Conservation (phyloP, 2,329 filamentous ascomycete genomes). For the Ophiostoma himal-ulmi region DNA sequence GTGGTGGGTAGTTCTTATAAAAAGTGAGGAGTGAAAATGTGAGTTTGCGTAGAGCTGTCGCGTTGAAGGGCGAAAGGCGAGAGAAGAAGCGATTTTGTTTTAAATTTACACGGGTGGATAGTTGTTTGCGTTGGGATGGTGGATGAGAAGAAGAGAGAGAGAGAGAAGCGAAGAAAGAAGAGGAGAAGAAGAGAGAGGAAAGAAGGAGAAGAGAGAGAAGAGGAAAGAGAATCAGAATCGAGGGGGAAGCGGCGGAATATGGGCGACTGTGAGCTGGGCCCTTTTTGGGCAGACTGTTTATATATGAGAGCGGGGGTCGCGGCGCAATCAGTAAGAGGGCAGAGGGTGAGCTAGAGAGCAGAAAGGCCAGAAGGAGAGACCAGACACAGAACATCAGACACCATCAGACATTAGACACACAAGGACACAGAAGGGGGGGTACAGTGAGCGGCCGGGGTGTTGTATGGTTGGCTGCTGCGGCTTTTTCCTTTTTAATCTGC, state of each 20-base stretch:
- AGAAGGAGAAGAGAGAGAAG: slow-evolving; percentile 21
- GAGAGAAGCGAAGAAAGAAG: slow-evolving; percentile 13
- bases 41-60: slow-evolving; percentile 12
- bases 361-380: background rate
- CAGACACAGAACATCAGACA: background rate
- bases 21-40: background rate
- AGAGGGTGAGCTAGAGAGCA: background rate
- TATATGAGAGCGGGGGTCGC: slow-evolving; percentile 51
- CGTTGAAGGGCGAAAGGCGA: slow-evolving; percentile 21
- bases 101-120: slow-evolving; percentile 28
- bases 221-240: slow-evolving; percentile 37
- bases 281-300: slow-evolving; percentile 54
- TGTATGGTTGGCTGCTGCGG: slow-evolving; percentile 14
- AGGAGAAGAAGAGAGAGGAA: slow-evolving; percentile 14
- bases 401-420: background rate
- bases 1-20: slow-evolving; percentile 10
- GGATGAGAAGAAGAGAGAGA: slow-evolving; percentile 11
- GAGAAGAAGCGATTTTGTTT: slow-evolving; percentile 18
- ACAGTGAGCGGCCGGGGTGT: slow-evolving; percentile 10
- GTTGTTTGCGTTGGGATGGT: background rate
- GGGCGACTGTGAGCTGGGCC: slow-evolving; percentile 38
- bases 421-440: slow-evolving; percentile 9
- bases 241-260: slow-evolving; percentile 33
- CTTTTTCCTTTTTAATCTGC: slow-evolving; percentile 11
- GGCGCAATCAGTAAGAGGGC: slow-evolving; percentile 49